phyloP scores from a whole-genome alignment of 1,139 yeast species.

The Pneumocystis carinii region DNA sequence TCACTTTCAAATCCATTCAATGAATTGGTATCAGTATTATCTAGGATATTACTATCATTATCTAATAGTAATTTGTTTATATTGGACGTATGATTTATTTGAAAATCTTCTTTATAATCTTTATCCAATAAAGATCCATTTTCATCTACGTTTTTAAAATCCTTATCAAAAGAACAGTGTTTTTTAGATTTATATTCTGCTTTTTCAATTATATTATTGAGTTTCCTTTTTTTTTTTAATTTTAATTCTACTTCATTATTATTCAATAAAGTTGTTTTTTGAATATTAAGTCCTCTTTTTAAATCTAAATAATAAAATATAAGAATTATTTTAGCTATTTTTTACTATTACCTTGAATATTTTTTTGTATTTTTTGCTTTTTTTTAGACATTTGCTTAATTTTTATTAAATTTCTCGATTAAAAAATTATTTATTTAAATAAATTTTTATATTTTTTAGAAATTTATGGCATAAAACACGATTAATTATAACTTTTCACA shows the following conservation, averaged over 20 bases:
- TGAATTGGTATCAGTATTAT: neutral
- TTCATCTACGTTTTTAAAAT: neutral
- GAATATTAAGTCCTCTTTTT: neutral
- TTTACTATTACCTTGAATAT: neutral
- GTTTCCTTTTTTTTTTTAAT: neutral
- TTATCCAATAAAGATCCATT: neutral
- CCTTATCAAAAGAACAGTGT: neutral
- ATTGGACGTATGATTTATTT: neutral
- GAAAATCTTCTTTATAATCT: neutral
- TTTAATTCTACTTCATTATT: neutral
- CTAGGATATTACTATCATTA: constrained; percentile 2
- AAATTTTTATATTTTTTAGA: neutral
- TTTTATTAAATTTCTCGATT: neutral
- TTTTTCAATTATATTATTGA: neutral
- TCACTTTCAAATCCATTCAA: constrained; percentile 2
- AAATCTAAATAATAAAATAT: neutral
- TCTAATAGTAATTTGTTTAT: neutral
- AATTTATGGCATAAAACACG: neutral
- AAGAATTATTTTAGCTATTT: neutral
- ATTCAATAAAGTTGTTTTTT: neutral
- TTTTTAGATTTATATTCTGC: neutral
- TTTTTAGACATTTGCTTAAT: neutral
- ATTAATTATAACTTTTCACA: neutral
- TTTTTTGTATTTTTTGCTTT: neutral
- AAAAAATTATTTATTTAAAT: neutral